A percentile compares a stretch with the other conserved stretches of the same genome.
Evolutionary conservation across 2,329 filamentous ascomycete species (phyloP).

Genomic region (Emericellopsis atlantica): DNA sequence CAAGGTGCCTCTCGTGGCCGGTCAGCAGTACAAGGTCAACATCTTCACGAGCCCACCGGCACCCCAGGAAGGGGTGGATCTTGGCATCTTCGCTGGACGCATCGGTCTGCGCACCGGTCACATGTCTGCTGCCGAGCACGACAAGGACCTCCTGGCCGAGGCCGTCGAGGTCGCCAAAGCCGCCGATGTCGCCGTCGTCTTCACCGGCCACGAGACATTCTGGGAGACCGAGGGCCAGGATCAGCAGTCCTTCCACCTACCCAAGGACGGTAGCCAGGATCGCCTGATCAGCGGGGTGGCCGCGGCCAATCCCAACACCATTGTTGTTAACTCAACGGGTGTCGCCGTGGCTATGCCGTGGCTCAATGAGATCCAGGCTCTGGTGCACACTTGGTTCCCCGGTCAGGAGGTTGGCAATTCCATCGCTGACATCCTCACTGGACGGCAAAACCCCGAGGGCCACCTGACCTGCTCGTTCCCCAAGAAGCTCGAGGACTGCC

Average conservation of each 20-base stretch:
- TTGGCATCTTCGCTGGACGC: slow-evolving; percentile 12
- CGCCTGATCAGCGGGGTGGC: slow-evolving; percentile 42
- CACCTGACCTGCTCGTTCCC: slow-evolving; percentile 54
- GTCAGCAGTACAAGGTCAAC: slow-evolving; percentile 16
- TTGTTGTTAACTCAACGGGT: slow-evolving; percentile 51
- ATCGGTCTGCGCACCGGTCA: slow-evolving; percentile 14
- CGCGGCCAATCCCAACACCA: slow-evolving; percentile 42
- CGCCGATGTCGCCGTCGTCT: slow-evolving; percentile 44
- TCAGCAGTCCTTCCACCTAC: slow-evolving; percentile 57
- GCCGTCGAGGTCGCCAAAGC: slow-evolving; percentile 46
- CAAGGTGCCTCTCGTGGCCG: slow-evolving; percentile 13
- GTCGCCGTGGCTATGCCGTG: slow-evolving; percentile 47
- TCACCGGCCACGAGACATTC: slow-evolving; percentile 42
- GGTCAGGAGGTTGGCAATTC: slow-evolving; percentile 58
- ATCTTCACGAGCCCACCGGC: slow-evolving; percentile 16
- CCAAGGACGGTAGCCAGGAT: slow-evolving; percentile 36
- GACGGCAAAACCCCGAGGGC: slow-evolving; percentile 48
- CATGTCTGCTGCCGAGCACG: slow-evolving; percentile 17
- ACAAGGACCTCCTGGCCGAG: slow-evolving; percentile 24
- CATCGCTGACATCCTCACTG: slow-evolving; percentile 52
- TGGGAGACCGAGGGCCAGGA: slow-evolving; percentile 45
- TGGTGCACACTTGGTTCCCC: slow-evolving; percentile 55
- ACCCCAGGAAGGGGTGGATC: slow-evolving; percentile 8
- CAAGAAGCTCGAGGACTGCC: slow-evolving; percentile 42
- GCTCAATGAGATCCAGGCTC: slow-evolving; percentile 37